Evolutionary conservation across 805 yeast genomes (phyloP), one percentile per base, ranked within the genome.

Genomic region (Cyberlindnera petersonii): DNA sequence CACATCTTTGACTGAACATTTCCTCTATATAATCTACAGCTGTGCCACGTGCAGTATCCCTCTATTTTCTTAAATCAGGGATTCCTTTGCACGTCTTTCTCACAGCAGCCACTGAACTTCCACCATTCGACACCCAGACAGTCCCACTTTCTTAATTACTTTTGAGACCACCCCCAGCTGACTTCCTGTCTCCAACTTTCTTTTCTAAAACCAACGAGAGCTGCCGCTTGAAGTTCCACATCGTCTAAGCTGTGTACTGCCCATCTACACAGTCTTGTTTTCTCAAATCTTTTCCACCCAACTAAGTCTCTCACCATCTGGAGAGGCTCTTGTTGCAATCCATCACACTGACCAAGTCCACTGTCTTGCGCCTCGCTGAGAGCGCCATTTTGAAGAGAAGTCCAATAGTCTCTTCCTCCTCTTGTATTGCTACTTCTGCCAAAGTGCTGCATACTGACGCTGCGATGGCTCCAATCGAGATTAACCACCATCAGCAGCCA

Each of bases 211-310:
- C 28, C 30, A 14, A 69, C 74, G 74, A 64, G 74, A 69, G 74
- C 74, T 69, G 74, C 74, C 74, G 74, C 71, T 59, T 69, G 72
- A 53, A 37, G 56, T 45, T 44, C 42, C 17, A 15, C 21, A 10
- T 37, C 41, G 14, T 19, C 10, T 17, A 23, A 16, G 27, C 42
- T 41, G 44, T 41, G 44, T 36, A 34, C 4, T 15, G 3, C 21
- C 21, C 31, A 24, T 19, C n/a, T 33, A 27, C 38, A 22, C 44
- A 33, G 37, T 20, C 11, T 28, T n/a, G 6, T 11, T 17, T 21
- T 16, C 9, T 15, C 26, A 14, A 9, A 26, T 9, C 15, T n/a
- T 23, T 16, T 21, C 27, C 20, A 31, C 18, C 24, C 9, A 15
- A 22, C 22, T 20, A 23, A 22, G 29, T 26, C 29, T 30, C 19